A percentile compares a stretch with the other conserved stretches of the same genome.
phyloP scores from a whole-genome alignment of 768 basidiomycete species.

The Hygrophoropsis aurantiaca region DNA sequence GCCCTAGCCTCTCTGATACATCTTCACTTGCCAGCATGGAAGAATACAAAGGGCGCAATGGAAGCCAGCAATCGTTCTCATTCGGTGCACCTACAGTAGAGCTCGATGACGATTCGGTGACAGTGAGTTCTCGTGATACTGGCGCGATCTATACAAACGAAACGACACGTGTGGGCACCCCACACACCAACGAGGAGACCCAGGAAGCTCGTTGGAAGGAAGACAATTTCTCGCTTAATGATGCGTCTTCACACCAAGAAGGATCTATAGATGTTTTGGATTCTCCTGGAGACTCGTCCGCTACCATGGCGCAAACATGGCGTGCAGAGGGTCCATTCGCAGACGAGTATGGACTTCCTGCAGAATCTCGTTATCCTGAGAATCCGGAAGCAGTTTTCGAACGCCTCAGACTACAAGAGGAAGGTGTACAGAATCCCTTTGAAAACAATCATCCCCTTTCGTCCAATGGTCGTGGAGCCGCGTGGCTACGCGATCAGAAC shows the following conservation, averaged over 20 bases:
- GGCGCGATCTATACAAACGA: conserved; percentile 19
- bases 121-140: conserved; percentile 70
- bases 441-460: conserved; percentile 39
- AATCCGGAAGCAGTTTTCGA: conserved; percentile 54
- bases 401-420: conserved; percentile 52
- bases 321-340: conserved; percentile 24
- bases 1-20: conserved; percentile 87
- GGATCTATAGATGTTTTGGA: too few relatives aligned
- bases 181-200: neutral
- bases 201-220: neutral
- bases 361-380: conserved; percentile 33
- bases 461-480: conserved; percentile 67
- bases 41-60: conserved; percentile 61
- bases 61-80: conserved; percentile 56
- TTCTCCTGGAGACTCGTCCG: neutral
- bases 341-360: conserved; percentile 26
- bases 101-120: conserved; percentile 71
- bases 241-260: neutral
- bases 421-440: conserved; percentile 37
- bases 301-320: neutral
- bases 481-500: conserved; percentile 85
- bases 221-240: conserved; percentile 1
- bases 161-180: conserved; percentile 3
- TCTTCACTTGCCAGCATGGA: conserved; percentile 79
- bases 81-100: conserved; percentile 41